Percentiles rank a stretch among this genome's conserved stretches.
These are phyloP conservation scores for Fagopyrum tataricum DNA, from an alignment of 148 eudicot species.

Conservation along the genomic window DNA sequence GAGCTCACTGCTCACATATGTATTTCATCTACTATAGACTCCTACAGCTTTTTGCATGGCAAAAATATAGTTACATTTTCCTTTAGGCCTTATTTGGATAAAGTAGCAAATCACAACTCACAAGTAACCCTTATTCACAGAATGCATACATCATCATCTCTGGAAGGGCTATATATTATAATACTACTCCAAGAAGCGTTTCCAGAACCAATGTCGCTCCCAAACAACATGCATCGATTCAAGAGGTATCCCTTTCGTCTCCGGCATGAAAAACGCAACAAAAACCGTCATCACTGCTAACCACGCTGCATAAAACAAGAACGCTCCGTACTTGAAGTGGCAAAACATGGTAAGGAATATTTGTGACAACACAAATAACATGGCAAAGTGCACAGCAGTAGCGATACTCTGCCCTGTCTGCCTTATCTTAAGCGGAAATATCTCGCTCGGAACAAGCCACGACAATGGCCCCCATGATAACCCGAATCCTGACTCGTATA, in stretches of 20 bases:
- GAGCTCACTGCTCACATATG: too few relatives aligned
- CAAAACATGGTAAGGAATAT: constrained; percentile 31
- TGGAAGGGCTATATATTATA: too few relatives aligned
- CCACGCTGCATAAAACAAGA: constrained; percentile 25
- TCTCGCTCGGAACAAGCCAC: constrained; percentile 38
- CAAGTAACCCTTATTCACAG: too few relatives aligned
- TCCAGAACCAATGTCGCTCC: constrained; percentile 37
- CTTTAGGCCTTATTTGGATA: too few relatives aligned
- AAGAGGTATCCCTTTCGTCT: constrained; percentile 31
- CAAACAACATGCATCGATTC: constrained; percentile 30
- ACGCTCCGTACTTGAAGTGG: constrained; percentile 24
- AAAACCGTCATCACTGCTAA: constrained; percentile 22
- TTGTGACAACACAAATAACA: constrained; percentile 27
- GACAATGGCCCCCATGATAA: constrained; percentile 45
- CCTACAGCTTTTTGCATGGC: too few relatives aligned
- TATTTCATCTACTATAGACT: too few relatives aligned
- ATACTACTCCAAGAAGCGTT: constrained; percentile 13
- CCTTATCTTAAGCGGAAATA: constrained; percentile 29
- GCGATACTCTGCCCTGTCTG: constrained; percentile 28
- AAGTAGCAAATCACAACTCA: too few relatives aligned
- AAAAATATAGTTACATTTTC: too few relatives aligned
- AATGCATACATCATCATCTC: too few relatives aligned
- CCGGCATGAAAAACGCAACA: constrained; percentile 28
- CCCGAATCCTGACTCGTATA: constrained; percentile 27
- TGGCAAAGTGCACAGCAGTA: constrained; percentile 25